phyloP scores from a whole-genome alignment of 2,329 filamentous ascomycete species.

The Fusarium bulbicola region DNA sequence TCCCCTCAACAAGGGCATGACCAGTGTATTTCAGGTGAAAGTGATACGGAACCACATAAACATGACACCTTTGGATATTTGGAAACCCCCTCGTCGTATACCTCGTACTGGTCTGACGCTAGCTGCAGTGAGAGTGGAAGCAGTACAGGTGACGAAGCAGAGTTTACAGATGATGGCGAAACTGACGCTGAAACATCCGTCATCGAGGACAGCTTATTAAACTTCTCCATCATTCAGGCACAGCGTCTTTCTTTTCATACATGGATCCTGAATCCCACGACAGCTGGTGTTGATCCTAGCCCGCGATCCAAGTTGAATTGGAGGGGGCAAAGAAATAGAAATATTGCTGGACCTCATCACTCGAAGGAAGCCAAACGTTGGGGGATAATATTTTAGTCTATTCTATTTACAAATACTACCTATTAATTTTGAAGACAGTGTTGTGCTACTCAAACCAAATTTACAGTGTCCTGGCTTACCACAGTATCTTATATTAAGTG shows the following conservation, averaged over 20 bases:
- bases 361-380: background rate
- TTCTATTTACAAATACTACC: fast-evolving
- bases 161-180: background rate
- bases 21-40: background rate
- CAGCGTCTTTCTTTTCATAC: background rate
- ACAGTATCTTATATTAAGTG: background rate
- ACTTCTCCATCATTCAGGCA: background rate
- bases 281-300: background rate
- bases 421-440: background rate
- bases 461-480: fast-evolving
- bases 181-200: background rate
- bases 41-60: background rate
- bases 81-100: background rate
- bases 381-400: background rate
- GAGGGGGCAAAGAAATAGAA: background rate
- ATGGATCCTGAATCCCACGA: background rate
- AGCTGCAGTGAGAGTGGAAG: background rate
- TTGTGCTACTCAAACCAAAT: fast-evolving
- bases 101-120: background rate
- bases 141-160: background rate
- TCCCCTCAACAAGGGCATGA: background rate
- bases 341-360: background rate
- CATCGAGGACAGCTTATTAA: background rate
- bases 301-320: background rate
- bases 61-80: background rate